phyloP scores from a whole-genome alignment of 768 basidiomycete genomes.

The Termitomyces sp. region DNA sequence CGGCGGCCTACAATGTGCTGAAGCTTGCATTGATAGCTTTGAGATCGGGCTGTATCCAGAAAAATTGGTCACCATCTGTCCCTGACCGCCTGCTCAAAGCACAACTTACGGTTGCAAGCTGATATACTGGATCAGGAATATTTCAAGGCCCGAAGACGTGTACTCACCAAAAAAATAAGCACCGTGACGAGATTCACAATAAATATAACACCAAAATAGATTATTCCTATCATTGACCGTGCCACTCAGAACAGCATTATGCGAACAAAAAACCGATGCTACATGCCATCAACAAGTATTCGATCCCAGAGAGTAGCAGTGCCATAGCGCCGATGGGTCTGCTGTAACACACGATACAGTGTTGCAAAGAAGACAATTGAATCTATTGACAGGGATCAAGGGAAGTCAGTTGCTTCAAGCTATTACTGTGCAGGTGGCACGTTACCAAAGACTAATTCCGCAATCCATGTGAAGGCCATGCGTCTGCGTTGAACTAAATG shows the following conservation, averaged over 20 bases:
- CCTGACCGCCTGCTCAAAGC: too few relatives aligned
- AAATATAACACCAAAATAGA: constrained; percentile 27
- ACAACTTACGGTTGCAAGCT: background rate
- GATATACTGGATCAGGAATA: background rate
- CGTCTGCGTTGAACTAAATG: constrained; percentile 15
- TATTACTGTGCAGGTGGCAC: background rate
- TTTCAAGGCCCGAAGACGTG: too few relatives aligned
- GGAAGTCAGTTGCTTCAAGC: background rate
- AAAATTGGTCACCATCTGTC: background rate
- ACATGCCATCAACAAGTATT: background rate
- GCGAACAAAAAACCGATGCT: background rate
- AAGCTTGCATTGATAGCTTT: constrained; percentile 34
- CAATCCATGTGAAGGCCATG: constrained; percentile 30
- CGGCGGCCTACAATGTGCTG: constrained; percentile 24
- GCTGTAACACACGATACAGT: background rate
- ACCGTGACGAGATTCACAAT: constrained; percentile 25
- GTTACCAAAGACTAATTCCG: constrained; percentile 27
- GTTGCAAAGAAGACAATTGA: constrained; percentile 14
- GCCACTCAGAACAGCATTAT: background rate
- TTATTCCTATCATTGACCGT: background rate
- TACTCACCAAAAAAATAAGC: constrained; percentile 25
- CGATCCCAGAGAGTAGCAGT: background rate
- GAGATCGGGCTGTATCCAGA: constrained; percentile 20
- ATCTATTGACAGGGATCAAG: constrained; percentile 13
- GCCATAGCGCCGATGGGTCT: background rate